Evolutionary conservation across 1,284 basidiomycete species (phyloP).

Genomic region (Thelephora terrestris): DNA sequence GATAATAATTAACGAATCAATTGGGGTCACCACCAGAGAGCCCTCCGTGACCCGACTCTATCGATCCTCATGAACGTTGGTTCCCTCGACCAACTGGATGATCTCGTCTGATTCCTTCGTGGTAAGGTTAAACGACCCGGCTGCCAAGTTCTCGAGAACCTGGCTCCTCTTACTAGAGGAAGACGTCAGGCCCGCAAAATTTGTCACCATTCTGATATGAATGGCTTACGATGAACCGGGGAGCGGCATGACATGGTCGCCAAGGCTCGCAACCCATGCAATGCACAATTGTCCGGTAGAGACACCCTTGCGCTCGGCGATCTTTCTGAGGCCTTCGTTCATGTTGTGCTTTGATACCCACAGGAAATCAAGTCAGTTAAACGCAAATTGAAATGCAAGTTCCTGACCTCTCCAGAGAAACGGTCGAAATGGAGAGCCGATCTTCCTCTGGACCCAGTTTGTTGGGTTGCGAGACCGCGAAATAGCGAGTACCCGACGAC

Average conservation of each 20-base stretch:
- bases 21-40: background rate
- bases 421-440: background rate
- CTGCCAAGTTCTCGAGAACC: conserved; percentile 35
- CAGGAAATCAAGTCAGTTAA: background rate
- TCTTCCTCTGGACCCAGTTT: conserved; percentile 14
- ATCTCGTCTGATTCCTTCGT: conserved; percentile 30
- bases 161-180: conserved; percentile 23
- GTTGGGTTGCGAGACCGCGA: conserved; percentile 39
- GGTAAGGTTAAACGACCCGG: conserved; percentile 32
- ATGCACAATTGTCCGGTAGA: conserved; percentile 47
- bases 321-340: conserved; percentile 29
- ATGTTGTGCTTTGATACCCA: conserved; percentile 42
- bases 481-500: conserved; percentile 53
- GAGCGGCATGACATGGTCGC: conserved; percentile 38
- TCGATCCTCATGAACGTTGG: conserved; percentile 23
- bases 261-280: conserved; percentile 41
- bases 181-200: background rate
- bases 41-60: conserved; percentile 14
- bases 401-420: background rate
- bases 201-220: background rate
- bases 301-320: conserved; percentile 36
- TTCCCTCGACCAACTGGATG: conserved; percentile 16
- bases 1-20: too few relatives aligned
- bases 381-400: background rate
- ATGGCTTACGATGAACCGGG: conserved; percentile 41